A percentile compares a stretch with the other conserved stretches of the same genome.
phyloP scores from a whole-genome alignment of 371 early-diverging fungal genomes.

The Umbelopsis sp. region DNA sequence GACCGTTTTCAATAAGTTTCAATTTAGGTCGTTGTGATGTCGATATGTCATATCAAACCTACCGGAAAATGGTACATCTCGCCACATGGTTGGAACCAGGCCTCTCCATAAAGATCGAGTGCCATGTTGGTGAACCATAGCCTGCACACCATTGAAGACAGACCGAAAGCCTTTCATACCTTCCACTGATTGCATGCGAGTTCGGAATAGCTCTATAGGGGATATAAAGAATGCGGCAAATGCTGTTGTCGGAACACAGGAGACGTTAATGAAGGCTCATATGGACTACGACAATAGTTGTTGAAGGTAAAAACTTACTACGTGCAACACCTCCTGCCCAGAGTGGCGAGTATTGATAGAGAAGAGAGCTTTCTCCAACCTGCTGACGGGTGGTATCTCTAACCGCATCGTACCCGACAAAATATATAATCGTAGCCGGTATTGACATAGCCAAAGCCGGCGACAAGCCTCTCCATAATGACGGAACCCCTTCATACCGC shows the following conservation, averaged over 20 bases:
- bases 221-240: constrained; percentile 82
- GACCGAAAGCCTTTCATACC: constrained; percentile 56
- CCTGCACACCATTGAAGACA: constrained; percentile 65
- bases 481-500: constrained; percentile 77
- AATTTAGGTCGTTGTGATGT: too few relatives aligned
- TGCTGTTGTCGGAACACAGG: constrained; percentile 40
- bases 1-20: not conserved
- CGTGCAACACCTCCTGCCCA: constrained; percentile 85
- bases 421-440: constrained; percentile 94
- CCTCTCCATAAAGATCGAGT: constrained; percentile 78
- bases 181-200: constrained; percentile 82
- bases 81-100: constrained; percentile 48
- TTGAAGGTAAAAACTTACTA: constrained; percentile 45
- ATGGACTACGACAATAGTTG: too few relatives aligned
- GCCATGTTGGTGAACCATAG: constrained; percentile 70
- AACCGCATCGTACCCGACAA: constrained; percentile 90
- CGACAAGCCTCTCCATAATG: constrained; percentile 89
- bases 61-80: constrained; percentile 54
- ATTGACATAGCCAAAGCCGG: constrained; percentile 90
- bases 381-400: constrained; percentile 51
- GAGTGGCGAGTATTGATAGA: constrained; percentile 65
- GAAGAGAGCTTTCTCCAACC: constrained; percentile 28
- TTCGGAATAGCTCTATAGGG: constrained; percentile 90
- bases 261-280: not conserved
- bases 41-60: not conserved